Conservation (phyloP, 192 early-diverging fungal genomes). For the Coemansia sp. region DNA sequence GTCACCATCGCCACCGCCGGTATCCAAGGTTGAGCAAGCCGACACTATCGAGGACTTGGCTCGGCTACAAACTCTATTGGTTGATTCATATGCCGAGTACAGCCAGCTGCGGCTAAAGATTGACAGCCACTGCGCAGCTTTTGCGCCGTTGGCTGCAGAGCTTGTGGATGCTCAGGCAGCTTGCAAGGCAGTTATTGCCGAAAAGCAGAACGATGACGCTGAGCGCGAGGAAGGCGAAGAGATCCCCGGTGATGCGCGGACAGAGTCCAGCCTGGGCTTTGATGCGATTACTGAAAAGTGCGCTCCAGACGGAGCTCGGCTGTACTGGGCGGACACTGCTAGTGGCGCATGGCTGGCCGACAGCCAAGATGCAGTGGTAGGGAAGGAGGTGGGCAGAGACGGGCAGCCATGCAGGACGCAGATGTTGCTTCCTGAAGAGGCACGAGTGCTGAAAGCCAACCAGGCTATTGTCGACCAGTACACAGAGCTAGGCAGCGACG, state of each 20-base stretch:
- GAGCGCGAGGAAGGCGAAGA: constrained; percentile 52
- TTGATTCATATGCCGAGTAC: constrained; percentile 29
- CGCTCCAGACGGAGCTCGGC: constrained; percentile 21
- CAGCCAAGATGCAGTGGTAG: constrained; percentile 25
- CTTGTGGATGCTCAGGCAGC: constrained; percentile 14
- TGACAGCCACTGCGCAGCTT: constrained; percentile 20
- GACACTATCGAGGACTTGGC: constrained; percentile 37
- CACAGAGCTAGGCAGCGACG: constrained; percentile 22
- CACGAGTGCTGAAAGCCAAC: constrained; percentile 26
- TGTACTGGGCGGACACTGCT: constrained; percentile 30
- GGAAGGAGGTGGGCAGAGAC: constrained; percentile 8
- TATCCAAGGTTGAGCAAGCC: constrained; percentile 1
- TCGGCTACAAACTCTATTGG: constrained; percentile 17
- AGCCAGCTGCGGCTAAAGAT: constrained; percentile 40
- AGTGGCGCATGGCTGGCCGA: constrained; percentile 36
- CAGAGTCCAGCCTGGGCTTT: constrained; percentile 16
- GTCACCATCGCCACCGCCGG: constrained; percentile 17
- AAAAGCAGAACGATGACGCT: constrained; percentile 9
- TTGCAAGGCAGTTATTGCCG: neutral
- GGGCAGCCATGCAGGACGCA: constrained; percentile 25
- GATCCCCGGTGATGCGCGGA: constrained; percentile 13
- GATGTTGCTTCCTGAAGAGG: constrained; percentile 32
- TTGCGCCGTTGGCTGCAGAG: constrained; percentile 25
- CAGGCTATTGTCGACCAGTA: constrained; percentile 24
- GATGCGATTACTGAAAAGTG: constrained; percentile 19